Evolutionary conservation across 345 rosid genomes (phyloP).

Genomic region (Salix suchowensis): DNA sequence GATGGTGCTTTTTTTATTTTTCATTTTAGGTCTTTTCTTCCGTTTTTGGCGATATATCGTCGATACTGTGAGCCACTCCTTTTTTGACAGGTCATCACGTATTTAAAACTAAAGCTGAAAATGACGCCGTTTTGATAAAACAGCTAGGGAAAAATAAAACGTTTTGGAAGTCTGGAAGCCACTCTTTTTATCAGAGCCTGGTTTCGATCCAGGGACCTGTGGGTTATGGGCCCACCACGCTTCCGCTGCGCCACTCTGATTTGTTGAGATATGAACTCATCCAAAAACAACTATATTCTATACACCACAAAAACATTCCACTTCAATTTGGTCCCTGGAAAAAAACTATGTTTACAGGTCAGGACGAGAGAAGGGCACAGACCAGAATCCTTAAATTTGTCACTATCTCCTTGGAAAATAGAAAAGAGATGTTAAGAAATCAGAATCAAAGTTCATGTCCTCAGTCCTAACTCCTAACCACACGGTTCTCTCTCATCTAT

Average conservation of each 20-base stretch:
- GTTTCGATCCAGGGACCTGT: conserved; percentile 41
- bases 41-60: conserved; percentile 40
- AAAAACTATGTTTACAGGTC: background rate
- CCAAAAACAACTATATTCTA: accelerated
- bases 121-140: background rate
- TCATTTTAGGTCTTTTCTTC: background rate
- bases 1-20: background rate
- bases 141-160: too few relatives aligned
- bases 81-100: background rate
- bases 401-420: background rate
- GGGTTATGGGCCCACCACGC: conserved; percentile 41
- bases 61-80: background rate
- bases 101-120: background rate
- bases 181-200: conserved; percentile 22
- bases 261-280: accelerated
- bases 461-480: too few relatives aligned
- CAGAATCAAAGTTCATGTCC: background rate
- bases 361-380: background rate
- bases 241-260: conserved; percentile 42
- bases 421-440: too few relatives aligned
- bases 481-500: background rate
- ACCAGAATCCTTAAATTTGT: background rate
- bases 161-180: background rate
- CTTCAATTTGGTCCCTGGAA: background rate
- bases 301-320: accelerated